Conservation (phyloP, 768 basidiomycete genomes). For the Scleroderma citrinum region DNA sequence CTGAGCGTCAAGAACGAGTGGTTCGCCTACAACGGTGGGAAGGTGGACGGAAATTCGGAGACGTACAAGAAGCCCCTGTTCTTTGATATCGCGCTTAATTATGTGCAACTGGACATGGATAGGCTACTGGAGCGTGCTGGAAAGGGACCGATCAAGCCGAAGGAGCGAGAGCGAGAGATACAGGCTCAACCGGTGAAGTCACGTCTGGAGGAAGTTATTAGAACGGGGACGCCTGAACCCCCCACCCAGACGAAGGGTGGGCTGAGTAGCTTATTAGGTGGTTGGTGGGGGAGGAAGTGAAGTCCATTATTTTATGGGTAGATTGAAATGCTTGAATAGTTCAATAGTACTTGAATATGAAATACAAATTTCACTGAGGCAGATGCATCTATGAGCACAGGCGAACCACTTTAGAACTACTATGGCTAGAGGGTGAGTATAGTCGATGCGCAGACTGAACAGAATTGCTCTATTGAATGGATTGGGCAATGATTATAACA, state of each 20-base stretch:
- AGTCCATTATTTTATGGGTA: not conserved
- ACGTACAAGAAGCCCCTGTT: constrained; percentile 79
- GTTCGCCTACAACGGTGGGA: constrained; percentile 74
- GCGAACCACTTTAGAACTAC: too few relatives aligned
- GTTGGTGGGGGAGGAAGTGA: constrained; percentile 66
- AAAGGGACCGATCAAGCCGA: constrained; percentile 30
- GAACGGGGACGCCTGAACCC: constrained; percentile 45
- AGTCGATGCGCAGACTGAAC: too few relatives aligned
- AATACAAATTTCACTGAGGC: too few relatives aligned
- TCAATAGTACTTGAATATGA: too few relatives aligned
- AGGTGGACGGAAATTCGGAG: constrained; percentile 37
- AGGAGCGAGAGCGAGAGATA: constrained; percentile 4
- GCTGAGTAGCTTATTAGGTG: constrained; percentile 63
- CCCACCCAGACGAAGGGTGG: constrained; percentile 43
- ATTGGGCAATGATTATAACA: too few relatives aligned
- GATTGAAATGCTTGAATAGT: too few relatives aligned
- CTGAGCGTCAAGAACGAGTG: constrained; percentile 63
- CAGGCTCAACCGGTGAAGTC: constrained; percentile 37
- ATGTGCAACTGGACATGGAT: constrained; percentile 83
- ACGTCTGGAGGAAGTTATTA: constrained; percentile 48
- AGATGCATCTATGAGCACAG: too few relatives aligned
- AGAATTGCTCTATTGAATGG: too few relatives aligned
- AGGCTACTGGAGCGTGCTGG: constrained; percentile 66
- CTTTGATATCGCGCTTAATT: constrained; percentile 93
- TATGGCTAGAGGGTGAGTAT: too few relatives aligned